These are phyloP conservation scores for Xerocomus amazonicus DNA, from an alignment of 1,284 basidiomycete species.

Conservation along the genomic window DNA sequence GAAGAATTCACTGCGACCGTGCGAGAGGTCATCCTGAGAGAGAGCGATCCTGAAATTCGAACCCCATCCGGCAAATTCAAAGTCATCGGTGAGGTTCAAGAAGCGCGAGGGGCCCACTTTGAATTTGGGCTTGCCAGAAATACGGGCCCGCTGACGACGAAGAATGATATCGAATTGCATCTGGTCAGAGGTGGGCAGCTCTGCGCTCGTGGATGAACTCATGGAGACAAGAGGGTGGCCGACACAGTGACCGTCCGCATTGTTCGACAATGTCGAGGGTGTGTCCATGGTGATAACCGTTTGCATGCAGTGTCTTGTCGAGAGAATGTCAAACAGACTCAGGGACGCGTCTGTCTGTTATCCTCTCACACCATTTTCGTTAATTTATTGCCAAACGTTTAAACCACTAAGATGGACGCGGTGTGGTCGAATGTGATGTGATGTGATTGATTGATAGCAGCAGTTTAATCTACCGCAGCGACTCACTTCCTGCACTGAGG, in stretches of 20 bases:
- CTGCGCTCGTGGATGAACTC: background rate
- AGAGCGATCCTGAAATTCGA: conserved; percentile 45
- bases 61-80: conserved; percentile 70
- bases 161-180: conserved; percentile 54
- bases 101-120: conserved; percentile 53
- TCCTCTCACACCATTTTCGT: too few relatives aligned
- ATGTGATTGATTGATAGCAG: too few relatives aligned
- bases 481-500: conserved; percentile 38
- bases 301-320: too few relatives aligned
- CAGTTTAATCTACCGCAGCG: conserved; percentile 16
- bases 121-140: conserved; percentile 43
- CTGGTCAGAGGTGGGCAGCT: conserved; percentile 43
- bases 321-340: too few relatives aligned
- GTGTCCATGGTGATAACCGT: conserved; percentile 13
- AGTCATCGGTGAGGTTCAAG: conserved; percentile 57
- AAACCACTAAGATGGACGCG: too few relatives aligned
- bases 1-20: conserved; percentile 38
- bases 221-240: too few relatives aligned
- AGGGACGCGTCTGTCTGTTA: too few relatives aligned
- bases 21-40: conserved; percentile 32
- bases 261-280: conserved; percentile 8
- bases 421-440: too few relatives aligned
- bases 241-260: background rate
- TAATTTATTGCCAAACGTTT: too few relatives aligned
- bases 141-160: conserved; percentile 53